Evolutionary conservation across 2,329 filamentous ascomycete genomes (phyloP).

Genomic region (Arthroderma sp.): DNA sequence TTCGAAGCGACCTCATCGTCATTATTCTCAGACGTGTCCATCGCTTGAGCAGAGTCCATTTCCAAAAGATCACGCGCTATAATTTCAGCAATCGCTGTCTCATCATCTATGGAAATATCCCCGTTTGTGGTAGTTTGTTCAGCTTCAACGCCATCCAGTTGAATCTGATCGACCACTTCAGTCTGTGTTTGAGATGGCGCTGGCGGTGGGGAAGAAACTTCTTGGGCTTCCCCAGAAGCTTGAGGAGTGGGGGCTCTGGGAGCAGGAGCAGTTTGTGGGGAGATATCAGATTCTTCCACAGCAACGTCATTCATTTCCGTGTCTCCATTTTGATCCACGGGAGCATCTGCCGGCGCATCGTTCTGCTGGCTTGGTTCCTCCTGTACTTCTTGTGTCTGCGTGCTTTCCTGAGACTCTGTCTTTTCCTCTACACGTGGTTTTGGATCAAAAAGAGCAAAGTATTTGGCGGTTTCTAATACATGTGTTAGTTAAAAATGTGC

Average conservation of each 20-base stretch:
- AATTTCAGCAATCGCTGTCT: conserved; percentile 18
- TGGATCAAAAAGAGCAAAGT: too few relatives aligned
- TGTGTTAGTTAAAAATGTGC: background rate
- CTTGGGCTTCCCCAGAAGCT: too few relatives aligned
- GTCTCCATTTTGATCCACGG: conserved; percentile 6
- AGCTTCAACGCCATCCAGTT: background rate
- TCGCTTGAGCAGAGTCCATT: conserved; percentile 9
- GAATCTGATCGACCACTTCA: background rate
- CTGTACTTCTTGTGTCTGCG: too few relatives aligned
- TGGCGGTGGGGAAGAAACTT: too few relatives aligned
- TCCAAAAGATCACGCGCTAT: conserved; percentile 19
- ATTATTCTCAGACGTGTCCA: background rate
- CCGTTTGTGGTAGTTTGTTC: conserved; percentile 1
- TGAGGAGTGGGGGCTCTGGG: background rate
- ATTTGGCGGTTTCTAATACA: background rate
- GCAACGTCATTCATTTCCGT: conserved; percentile 8
- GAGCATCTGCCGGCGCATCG: too few relatives aligned
- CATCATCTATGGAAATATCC: conserved; percentile 13
- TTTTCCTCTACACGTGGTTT: too few relatives aligned
- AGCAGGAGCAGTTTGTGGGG: background rate
- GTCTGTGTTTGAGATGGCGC: too few relatives aligned
- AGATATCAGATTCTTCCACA: background rate
- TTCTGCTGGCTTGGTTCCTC: too few relatives aligned
- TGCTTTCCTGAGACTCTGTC: too few relatives aligned
- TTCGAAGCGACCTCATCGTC: background rate